Evolutionary conservation across 331 rosid species (phyloP), one percentile per base, ranked within the genome.

Genomic region (Dryas integrifolia): DNA sequence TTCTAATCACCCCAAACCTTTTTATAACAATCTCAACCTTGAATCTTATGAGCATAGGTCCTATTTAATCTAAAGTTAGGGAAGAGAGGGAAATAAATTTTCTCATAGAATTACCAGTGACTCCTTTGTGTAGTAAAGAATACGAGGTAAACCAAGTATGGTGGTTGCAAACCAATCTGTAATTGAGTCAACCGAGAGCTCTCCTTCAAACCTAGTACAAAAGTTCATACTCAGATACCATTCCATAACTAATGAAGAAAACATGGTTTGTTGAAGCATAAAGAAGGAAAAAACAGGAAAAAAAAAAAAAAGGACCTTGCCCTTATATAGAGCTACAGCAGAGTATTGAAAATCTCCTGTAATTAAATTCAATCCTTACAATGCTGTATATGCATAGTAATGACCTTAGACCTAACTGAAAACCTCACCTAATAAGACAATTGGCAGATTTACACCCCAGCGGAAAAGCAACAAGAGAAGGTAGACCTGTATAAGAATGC

Each of bases 161-260:
- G 59, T 80, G 60, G 97, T 91, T 70, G 92, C 86, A 88, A 94
- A 88, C 97, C 98, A 94, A 85, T 94, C 90, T 67, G 91, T 89
- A 75, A 91, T 81, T 48, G 80, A 84, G 76, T 94, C 97, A 63
- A 81, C 79, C 0, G 92, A 79, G 70, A 81, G 89, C 77, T 80
- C 85, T 16, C 90, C 96, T 40, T 81, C 83, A 63, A 79, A 94
- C 92, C 98, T 94, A 73, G 39, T 71, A 78, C 51, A 43, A 72
- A 44, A 50, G 18, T 62, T 58, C 62, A 48, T 73, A 77, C 13
- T 72, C 16, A 45, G 52, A 52, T 50, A 45, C 13, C 64, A 30
- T 26, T 48, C 14, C 24, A 16, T 55, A 13, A 49, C 24, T 44
- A 57, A 60, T 51, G 50, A 65, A 71, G 63, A 67, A 38, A 68